phyloP scores from a whole-genome alignment of 148 eudicot species.

The Nepenthes mirabilis region DNA sequence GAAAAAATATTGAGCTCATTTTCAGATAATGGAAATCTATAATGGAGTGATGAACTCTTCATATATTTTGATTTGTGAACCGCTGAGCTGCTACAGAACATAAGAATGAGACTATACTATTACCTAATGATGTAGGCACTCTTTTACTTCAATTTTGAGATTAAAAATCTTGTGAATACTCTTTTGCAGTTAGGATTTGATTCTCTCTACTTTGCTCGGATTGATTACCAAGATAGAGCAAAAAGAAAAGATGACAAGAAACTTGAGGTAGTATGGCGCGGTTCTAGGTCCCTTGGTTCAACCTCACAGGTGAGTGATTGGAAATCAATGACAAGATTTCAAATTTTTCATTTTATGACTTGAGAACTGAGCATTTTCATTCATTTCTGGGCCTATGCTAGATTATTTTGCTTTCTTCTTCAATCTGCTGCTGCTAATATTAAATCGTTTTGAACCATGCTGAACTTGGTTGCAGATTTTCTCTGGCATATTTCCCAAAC shows the following conservation, averaged over 20 bases:
- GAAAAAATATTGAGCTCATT: no score
- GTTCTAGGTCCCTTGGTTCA: conserved; percentile 61
- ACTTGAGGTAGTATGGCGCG: conserved; percentile 69
- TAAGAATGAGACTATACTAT: no score
- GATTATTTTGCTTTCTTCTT: conserved; percentile 1
- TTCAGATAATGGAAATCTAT: no score
- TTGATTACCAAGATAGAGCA: conserved; percentile 79
- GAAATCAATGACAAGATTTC: neutral
- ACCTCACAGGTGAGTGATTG: conserved; percentile 47
- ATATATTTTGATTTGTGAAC: no score
- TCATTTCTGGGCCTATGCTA: neutral
- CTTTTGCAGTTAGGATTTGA: conserved; percentile 60
- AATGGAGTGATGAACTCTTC: no score
- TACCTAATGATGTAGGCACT: no score
- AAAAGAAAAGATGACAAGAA: conserved; percentile 50
- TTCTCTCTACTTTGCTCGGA: conserved; percentile 65
- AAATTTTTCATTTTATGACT: neutral
- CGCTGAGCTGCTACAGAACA: no score
- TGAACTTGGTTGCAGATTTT: conserved; percentile 38
- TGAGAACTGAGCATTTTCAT: neutral
- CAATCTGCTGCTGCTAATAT: no score
- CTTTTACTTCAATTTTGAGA: neutral
- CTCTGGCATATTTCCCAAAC: conserved; percentile 57
- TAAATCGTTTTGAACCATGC: neutral
- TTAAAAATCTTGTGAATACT: neutral